Evolutionary conservation across 139 green algal genomes (phyloP).

Genomic region (Chlorella sp.): DNA sequence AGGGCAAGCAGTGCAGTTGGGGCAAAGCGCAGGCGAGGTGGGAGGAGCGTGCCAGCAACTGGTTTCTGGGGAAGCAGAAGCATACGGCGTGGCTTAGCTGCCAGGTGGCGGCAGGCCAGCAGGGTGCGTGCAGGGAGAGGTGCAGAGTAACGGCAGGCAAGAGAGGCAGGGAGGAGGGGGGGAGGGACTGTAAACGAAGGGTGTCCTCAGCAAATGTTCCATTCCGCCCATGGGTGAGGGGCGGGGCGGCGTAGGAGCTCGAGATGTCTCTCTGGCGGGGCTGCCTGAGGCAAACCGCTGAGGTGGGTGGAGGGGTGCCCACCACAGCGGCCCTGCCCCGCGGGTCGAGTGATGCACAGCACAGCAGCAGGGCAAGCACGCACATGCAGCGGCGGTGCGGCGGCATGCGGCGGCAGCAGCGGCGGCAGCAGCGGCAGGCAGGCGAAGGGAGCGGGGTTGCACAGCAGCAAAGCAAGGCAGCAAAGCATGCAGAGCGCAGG

Average conservation of each 20-base stretch:
- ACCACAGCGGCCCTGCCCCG: conserved; percentile 32
- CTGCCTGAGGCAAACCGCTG: conserved; percentile 38
- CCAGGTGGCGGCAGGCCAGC: neutral
- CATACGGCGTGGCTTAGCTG: too few relatives aligned
- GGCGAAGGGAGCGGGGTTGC: neutral
- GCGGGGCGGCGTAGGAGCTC: conserved; percentile 34
- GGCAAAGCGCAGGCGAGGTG: neutral
- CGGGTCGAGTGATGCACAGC: neutral
- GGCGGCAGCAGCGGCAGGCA: neutral
- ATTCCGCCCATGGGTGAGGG: neutral
- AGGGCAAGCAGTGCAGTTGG: neutral
- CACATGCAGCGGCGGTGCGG: too few relatives aligned
- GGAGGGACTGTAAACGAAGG: neutral
- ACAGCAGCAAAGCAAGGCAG: neutral
- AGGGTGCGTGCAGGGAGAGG: neutral
- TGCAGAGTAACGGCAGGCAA: neutral
- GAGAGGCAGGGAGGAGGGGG: neutral
- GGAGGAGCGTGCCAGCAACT: neutral
- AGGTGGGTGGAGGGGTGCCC: neutral
- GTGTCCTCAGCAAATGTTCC: conserved; percentile 23
- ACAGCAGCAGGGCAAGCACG: neutral
- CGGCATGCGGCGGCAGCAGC: too few relatives aligned
- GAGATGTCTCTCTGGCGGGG: conserved; percentile 32
- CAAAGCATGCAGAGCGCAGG: too few relatives aligned
- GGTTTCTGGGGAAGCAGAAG: too few relatives aligned